Percentiles rank a stretch among this genome's conserved stretches.
phyloP scores from a whole-genome alignment of 1,139 yeast genomes.

The Magnusiomyces suaveolens region DNA sequence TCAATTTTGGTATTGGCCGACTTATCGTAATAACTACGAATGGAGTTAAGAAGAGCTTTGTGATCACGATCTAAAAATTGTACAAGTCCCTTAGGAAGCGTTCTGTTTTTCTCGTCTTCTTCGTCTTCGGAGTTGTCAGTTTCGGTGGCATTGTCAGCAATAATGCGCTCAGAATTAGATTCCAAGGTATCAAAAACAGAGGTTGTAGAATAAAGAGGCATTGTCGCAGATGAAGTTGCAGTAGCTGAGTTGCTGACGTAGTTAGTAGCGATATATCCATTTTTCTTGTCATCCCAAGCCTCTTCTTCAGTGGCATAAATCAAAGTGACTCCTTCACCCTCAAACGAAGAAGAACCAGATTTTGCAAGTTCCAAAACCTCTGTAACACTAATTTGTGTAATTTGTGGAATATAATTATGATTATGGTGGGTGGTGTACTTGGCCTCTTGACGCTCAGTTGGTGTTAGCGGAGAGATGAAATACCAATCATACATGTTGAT shows the following conservation, averaged over 20 bases:
- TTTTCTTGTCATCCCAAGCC: conserved; percentile 18
- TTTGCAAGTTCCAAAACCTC: conserved; percentile 20
- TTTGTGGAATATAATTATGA: neutral
- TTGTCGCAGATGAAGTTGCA: neutral
- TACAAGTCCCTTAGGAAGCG: neutral
- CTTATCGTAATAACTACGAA: neutral
- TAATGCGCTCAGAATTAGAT: neutral
- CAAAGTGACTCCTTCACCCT: conserved; percentile 22
- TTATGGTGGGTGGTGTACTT: no score
- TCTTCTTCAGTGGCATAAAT: conserved; percentile 21
- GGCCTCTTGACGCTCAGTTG: neutral
- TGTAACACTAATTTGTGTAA: conserved; percentile 2
- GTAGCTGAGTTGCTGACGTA: neutral
- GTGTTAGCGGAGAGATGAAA: neutral
- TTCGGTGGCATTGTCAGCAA: neutral
- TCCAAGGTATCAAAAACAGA: no score
- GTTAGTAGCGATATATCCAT: conserved; percentile 4
- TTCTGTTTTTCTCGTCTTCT: neutral
- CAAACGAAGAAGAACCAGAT: conserved; percentile 20
- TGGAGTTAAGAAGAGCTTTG: neutral
- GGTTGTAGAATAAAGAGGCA: no score
- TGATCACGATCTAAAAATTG: neutral
- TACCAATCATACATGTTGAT: conserved; percentile 3
- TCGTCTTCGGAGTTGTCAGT: neutral
- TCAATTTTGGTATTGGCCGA: neutral